phyloP scores from a whole-genome alignment of 305 asterid species.

The Fraxinus angustifolia region DNA sequence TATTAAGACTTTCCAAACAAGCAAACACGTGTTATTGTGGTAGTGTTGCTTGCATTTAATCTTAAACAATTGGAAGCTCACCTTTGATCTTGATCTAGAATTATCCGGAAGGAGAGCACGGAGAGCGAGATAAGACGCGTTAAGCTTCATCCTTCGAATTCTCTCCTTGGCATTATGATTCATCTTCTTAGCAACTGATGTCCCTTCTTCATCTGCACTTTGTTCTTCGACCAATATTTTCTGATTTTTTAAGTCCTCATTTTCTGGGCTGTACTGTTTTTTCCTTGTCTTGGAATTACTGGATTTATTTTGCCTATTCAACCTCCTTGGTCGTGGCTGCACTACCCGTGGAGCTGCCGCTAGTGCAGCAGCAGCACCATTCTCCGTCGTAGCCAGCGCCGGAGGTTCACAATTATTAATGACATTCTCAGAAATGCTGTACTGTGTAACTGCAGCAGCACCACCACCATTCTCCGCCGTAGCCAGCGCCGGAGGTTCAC shows the following conservation, averaged over 20 bases:
- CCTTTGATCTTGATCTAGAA: slow-evolving; percentile 46
- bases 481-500: too few relatives aligned
- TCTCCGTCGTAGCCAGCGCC: too few relatives aligned
- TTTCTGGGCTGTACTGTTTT: background rate
- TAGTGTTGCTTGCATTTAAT: background rate
- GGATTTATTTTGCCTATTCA: slow-evolving; percentile 8
- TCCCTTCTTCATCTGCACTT: background rate
- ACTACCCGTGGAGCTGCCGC: background rate
- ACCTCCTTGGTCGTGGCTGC: background rate
- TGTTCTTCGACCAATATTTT: background rate
- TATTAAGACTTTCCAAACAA: too few relatives aligned
- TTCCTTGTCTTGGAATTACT: slow-evolving; percentile 13
- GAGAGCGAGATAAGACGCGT: slow-evolving; percentile 46
- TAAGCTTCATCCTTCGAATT: slow-evolving; percentile 47
- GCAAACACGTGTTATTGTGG: background rate
- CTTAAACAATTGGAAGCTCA: background rate
- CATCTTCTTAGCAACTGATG: slow-evolving; percentile 31
- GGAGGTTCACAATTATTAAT: too few relatives aligned
- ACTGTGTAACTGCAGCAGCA: too few relatives aligned
- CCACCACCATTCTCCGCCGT: background rate
- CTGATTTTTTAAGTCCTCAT: background rate
- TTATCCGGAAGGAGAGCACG: slow-evolving; percentile 35
- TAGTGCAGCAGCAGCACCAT: background rate
- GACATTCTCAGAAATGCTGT: too few relatives aligned
- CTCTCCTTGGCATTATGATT: slow-evolving; percentile 55